Conservation (phyloP, 2,329 filamentous ascomycete species). For the Fusarium scirpi region DNA sequence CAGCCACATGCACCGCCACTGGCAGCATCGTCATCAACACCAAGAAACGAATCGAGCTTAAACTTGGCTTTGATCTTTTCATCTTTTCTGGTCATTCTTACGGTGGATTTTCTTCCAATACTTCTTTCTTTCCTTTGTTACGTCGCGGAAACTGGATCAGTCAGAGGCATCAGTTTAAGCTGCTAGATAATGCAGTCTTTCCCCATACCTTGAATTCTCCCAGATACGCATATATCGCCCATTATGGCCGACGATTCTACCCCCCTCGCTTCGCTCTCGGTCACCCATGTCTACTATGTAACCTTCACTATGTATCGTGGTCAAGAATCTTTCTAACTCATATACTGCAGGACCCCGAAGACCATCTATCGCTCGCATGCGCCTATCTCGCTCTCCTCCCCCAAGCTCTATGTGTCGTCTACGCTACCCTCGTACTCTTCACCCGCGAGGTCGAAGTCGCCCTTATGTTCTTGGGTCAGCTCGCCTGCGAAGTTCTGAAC, state of each 20-base stretch:
- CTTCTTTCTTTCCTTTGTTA: neutral
- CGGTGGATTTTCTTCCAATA: neutral
- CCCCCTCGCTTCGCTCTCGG: slow-evolving; percentile 88
- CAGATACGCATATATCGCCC: slow-evolving; percentile 3
- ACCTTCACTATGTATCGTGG: slow-evolving; percentile 48
- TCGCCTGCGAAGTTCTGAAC: slow-evolving; percentile 91
- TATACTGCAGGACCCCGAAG: slow-evolving; percentile 80
- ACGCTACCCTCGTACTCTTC: slow-evolving; percentile 89
- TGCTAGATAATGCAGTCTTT: slow-evolving; percentile 23
- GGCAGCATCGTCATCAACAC: slow-evolving; percentile 22
- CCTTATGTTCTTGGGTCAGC: slow-evolving; percentile 91
- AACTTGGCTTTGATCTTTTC: slow-evolving; percentile 9
- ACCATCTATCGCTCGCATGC: slow-evolving; percentile 86
- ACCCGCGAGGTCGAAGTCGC: slow-evolving; percentile 90
- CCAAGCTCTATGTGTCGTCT: slow-evolving; percentile 89
- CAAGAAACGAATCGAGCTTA: slow-evolving; percentile 11
- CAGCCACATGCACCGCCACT: slow-evolving; percentile 25
- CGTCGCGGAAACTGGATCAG: neutral
- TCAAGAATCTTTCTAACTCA: slow-evolving; percentile 1
- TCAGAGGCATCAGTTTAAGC: neutral
- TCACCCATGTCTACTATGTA: slow-evolving; percentile 98
- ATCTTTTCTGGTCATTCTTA: neutral
- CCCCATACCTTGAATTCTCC: slow-evolving; percentile 3
- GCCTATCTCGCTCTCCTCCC: slow-evolving; percentile 95
- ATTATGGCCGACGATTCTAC: slow-evolving; percentile 47